These are phyloP conservation scores for Exsudoporus floridanus DNA, from an alignment of 1,284 basidiomycete species.

Conservation along the genomic window DNA sequence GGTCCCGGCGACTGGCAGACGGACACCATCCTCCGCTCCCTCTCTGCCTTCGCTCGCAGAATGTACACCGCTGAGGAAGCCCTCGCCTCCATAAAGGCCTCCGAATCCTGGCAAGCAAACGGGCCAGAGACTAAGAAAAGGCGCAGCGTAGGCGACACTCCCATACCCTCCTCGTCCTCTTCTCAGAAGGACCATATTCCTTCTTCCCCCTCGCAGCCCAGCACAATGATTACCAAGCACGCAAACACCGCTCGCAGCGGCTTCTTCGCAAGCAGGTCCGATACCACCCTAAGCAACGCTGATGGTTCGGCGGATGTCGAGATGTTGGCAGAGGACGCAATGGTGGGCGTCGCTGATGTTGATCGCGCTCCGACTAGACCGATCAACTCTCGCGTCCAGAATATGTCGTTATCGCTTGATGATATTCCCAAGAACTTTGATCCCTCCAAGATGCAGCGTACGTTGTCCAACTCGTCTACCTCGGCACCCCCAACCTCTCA, in stretches of 20 bases:
- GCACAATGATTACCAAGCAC: conserved; percentile 18
- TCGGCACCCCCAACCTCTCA: conserved; percentile 46
- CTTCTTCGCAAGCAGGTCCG: conserved; percentile 30
- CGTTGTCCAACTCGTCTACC: conserved; percentile 29
- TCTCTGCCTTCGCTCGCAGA: conserved; percentile 53
- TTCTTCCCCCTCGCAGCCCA: conserved; percentile 28
- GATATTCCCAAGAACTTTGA: conserved; percentile 43
- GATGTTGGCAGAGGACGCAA: conserved; percentile 32
- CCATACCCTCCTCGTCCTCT: conserved; percentile 26
- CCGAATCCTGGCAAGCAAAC: conserved; percentile 37
- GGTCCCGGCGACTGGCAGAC: conserved; percentile 66
- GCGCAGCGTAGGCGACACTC: conserved; percentile 47
- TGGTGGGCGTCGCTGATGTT: conserved; percentile 32
- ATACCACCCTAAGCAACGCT: conserved; percentile 4
- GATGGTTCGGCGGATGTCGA: conserved; percentile 28
- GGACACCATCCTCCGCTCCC: conserved; percentile 57
- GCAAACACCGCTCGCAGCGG: conserved; percentile 16
- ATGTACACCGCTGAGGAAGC: conserved; percentile 63
- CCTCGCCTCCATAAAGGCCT: conserved; percentile 40
- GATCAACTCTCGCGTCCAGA: conserved; percentile 31
- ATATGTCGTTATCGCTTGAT: conserved; percentile 44
- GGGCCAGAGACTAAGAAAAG: conserved; percentile 51
- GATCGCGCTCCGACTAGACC: conserved; percentile 24
- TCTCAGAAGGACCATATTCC: conserved; percentile 30
- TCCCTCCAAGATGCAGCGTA: conserved; percentile 29